Percentiles rank a stretch among this genome's conserved stretches.
Evolutionary conservation across 495 filamentous ascomycete genomes (phyloP).

Genomic region (Usnea hakonensis): DNA sequence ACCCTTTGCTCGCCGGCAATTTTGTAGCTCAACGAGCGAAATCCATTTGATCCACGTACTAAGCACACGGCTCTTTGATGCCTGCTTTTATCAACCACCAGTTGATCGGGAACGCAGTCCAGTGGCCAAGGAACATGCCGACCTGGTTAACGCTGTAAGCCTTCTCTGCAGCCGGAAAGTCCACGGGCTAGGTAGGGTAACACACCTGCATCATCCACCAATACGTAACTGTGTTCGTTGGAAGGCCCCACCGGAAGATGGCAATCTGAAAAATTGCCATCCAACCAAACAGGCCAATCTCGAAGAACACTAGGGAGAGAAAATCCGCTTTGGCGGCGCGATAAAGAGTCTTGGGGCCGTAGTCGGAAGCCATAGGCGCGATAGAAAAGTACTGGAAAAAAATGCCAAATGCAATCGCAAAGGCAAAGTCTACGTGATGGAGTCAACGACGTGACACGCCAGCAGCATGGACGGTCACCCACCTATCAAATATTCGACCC

Average conservation of each 20-base stretch:
- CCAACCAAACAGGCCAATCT: constrained; percentile 31
- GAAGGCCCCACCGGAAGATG: constrained; percentile 22
- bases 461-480: too few species aligned
- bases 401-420: constrained; percentile 29
- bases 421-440: constrained; percentile 20
- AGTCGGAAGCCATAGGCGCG: constrained; percentile 28
- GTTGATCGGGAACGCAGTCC: constrained; percentile 28
- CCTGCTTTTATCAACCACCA: constrained; percentile 28
- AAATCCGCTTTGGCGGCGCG: constrained; percentile 29
- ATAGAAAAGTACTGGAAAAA: constrained; percentile 33
- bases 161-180: too few species aligned
- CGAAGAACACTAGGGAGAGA: too few species aligned
- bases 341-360: constrained; percentile 24
- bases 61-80: constrained; percentile 27
- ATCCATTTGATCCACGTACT: background rate
- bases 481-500: constrained; percentile 19
- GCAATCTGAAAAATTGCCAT: constrained; percentile 29
- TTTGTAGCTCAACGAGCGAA: too few species aligned
- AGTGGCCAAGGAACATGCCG: constrained; percentile 28
- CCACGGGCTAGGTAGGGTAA: too few species aligned
- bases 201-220: constrained; percentile 36
- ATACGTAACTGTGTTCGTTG: constrained; percentile 26
- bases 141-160: too few species aligned
- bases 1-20: too few species aligned
- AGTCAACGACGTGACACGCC: background rate